Evolutionary conservation across 352 stramenopile species (phyloP).

Genomic region (Globisporangium acanthophoron): DNA sequence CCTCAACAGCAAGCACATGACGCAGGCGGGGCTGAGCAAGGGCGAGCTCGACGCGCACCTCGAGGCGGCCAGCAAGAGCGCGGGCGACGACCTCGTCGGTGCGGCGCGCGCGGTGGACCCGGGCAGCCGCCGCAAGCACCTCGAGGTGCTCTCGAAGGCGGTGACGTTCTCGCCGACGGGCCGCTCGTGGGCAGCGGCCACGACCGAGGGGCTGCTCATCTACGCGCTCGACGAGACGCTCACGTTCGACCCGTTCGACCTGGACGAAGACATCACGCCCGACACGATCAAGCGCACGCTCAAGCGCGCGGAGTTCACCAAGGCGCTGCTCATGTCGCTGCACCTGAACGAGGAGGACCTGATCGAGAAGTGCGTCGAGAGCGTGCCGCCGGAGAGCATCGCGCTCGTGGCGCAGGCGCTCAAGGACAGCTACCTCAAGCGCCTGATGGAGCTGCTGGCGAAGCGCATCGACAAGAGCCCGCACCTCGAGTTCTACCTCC

Average conservation of each 20-base stretch:
- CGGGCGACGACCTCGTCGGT: slow-evolving; percentile 59
- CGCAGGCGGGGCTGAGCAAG: slow-evolving; percentile 62
- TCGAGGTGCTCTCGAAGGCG: slow-evolving; percentile 87
- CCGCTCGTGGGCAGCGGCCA: slow-evolving; percentile 94
- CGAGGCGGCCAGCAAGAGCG: slow-evolving; percentile 15
- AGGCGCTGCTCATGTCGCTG: slow-evolving; percentile 94
- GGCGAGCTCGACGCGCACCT: slow-evolving; percentile 69
- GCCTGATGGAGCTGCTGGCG: slow-evolving; percentile 90
- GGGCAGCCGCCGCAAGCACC: slow-evolving; percentile 79
- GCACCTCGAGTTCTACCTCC: slow-evolving; percentile 97
- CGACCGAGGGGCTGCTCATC: slow-evolving; percentile 96
- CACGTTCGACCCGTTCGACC: slow-evolving; percentile 98
- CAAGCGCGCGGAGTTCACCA: slow-evolving; percentile 83
- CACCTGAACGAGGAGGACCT: slow-evolving; percentile 95
- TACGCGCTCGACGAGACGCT: slow-evolving; percentile 96
- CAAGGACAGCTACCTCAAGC: slow-evolving; percentile 89
- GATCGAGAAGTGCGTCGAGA: slow-evolving; percentile 90
- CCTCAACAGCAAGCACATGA: slow-evolving; percentile 90
- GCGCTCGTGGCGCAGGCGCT: slow-evolving; percentile 88
- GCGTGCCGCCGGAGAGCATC: slow-evolving; percentile 87
- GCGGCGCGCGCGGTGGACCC: slow-evolving; percentile 91
- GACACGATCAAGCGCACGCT: slow-evolving; percentile 88
- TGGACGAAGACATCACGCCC: slow-evolving; percentile 98
- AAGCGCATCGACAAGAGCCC: slow-evolving; percentile 90
- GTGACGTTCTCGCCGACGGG: slow-evolving; percentile 97